Conservation (phyloP, 2,329 filamentous ascomycete species). For the Colletotrichum theobromicola region DNA sequence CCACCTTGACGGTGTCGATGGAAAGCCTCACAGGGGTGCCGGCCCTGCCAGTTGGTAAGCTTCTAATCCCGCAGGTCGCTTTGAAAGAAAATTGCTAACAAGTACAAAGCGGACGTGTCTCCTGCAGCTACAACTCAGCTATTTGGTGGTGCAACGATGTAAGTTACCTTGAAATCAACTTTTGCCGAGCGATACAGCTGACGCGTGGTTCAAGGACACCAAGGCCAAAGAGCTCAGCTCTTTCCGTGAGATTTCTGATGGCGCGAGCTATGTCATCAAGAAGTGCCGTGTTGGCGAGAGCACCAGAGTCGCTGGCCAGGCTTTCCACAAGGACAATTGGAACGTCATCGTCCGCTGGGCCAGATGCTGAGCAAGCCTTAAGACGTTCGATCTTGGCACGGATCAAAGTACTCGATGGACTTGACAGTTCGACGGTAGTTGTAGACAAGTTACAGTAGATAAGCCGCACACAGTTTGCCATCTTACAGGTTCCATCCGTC, state of each 20-base stretch:
- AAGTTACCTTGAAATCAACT: background rate
- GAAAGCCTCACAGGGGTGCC: conserved; percentile 13
- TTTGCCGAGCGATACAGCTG: background rate
- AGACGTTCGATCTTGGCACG: background rate
- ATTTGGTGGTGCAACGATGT: conserved; percentile 32
- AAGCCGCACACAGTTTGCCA: background rate
- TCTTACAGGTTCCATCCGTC: background rate
- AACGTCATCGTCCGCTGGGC: background rate
- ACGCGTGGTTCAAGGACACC: background rate
- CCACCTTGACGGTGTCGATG: conserved; percentile 18
- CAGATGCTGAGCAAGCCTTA: background rate
- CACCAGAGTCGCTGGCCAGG: background rate
- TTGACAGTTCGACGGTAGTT: background rate
- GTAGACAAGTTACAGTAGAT: background rate
- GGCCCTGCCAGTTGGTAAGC: conserved; percentile 10
- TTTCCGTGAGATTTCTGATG: conserved; percentile 3
- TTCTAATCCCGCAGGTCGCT: background rate
- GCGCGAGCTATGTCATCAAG: background rate
- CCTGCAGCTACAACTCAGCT: conserved; percentile 20
- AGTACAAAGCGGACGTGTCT: background rate
- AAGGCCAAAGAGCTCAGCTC: background rate
- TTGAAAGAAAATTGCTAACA: background rate
- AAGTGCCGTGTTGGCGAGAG: background rate
- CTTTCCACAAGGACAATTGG: background rate
- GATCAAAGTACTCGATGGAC: background rate